A percentile compares a stretch with the other conserved stretches of the same genome.
These are phyloP conservation scores for Lasiosphaeria hispida DNA, from an alignment of 495 filamentous ascomycete species.

Conservation along the genomic window DNA sequence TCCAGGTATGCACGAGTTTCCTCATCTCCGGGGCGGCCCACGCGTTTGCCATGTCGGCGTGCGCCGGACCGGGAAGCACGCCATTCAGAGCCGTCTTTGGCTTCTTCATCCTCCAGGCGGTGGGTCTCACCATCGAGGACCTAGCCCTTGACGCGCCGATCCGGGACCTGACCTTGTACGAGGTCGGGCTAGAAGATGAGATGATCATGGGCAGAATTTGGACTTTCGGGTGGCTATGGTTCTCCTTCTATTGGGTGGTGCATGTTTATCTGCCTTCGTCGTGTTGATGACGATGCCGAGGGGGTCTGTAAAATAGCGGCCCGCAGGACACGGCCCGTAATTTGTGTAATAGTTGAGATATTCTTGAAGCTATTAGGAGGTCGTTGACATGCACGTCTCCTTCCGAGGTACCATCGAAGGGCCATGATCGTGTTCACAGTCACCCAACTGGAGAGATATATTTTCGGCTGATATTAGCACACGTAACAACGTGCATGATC, in stretches of 20 bases:
- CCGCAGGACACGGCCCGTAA: too few relatives aligned
- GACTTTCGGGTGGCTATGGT: conserved; percentile 7
- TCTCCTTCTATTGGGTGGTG: not conserved
- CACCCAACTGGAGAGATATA: too few relatives aligned
- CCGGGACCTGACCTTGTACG: conserved; percentile 7
- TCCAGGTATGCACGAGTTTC: not conserved
- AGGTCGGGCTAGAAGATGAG: conserved; percentile 7
- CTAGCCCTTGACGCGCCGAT: conserved; percentile 1
- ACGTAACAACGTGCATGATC: too few relatives aligned
- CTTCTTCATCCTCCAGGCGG: conserved; percentile 8
- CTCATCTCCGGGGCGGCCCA: not conserved
- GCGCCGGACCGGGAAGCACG: not conserved
- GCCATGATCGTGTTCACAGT: too few relatives aligned
- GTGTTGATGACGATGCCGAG: too few relatives aligned
- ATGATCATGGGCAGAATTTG: conserved; percentile 9
- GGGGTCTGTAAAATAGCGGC: too few relatives aligned
- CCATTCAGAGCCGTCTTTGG: not conserved
- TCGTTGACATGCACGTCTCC: too few relatives aligned
- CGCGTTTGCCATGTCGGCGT: not conserved
- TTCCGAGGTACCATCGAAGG: too few relatives aligned
- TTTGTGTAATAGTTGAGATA: too few relatives aligned
- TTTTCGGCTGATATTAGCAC: too few relatives aligned
- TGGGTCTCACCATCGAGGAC: conserved; percentile 1
- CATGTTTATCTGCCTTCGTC: too few relatives aligned
- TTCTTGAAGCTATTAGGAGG: too few relatives aligned